phyloP scores from a whole-genome alignment of 441 rosid species.

The Adansonia rubrostipa region DNA sequence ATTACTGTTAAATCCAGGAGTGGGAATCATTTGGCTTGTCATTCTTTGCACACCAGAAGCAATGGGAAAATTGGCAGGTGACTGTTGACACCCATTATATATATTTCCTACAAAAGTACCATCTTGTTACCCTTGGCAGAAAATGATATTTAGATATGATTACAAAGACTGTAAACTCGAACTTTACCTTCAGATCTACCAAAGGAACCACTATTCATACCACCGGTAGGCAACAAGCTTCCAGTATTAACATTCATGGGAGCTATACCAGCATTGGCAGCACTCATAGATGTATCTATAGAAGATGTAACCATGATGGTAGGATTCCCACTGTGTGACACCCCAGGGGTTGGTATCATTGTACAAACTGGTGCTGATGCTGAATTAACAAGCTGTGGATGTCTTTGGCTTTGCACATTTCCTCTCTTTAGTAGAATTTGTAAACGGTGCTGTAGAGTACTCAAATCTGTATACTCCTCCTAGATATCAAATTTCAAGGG shows the following conservation, averaged over 20 bases:
- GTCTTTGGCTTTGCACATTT: conserved; percentile 61
- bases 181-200: conserved; percentile 51
- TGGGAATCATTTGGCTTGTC: conserved; percentile 89
- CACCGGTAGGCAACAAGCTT: conserved; percentile 57
- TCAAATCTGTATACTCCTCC: conserved; percentile 83
- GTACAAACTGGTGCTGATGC: conserved; percentile 64
- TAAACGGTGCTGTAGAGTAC: conserved; percentile 76
- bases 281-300: conserved; percentile 63
- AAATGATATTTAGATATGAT: conserved; percentile 23
- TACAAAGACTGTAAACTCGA: background rate
- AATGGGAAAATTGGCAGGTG: conserved; percentile 67
- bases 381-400: conserved; percentile 55
- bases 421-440: conserved; percentile 54
- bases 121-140: background rate
- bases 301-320: conserved; percentile 68
- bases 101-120: conserved; percentile 57
- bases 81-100: conserved; percentile 85
- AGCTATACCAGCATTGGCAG: conserved; percentile 57
- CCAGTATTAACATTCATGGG: conserved; percentile 60
- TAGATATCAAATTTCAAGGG: conserved; percentile 36
- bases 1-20: conserved; percentile 78
- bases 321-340: conserved; percentile 75
- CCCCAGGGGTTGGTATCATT: conserved; percentile 99
- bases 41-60: conserved; percentile 73
- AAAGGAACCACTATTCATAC: conserved; percentile 61